These are phyloP conservation scores for Syzygium malaccense DNA, from an alignment of 441 rosid species.

Conservation along the genomic window DNA sequence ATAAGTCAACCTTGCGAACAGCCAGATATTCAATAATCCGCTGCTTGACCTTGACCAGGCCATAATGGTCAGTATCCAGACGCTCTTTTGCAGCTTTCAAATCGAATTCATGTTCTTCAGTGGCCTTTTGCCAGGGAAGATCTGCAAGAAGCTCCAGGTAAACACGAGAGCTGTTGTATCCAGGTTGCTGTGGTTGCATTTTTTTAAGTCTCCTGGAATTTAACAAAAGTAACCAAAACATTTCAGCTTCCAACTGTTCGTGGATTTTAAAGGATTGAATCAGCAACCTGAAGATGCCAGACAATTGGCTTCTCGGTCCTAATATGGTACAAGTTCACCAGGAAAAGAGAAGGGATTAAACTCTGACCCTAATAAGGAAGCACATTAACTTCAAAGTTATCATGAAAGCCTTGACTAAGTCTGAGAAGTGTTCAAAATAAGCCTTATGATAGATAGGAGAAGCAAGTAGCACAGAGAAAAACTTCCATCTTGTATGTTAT, in stretches of 20 bases:
- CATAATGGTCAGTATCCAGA: slow-evolving; percentile 93
- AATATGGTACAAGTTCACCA: neutral
- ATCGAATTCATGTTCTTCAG: slow-evolving; percentile 81
- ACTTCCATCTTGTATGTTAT: neutral
- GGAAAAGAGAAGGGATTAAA: neutral
- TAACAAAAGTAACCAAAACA: neutral
- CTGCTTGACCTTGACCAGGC: slow-evolving; percentile 87
- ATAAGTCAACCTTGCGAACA: slow-evolving; percentile 77
- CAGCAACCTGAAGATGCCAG: neutral
- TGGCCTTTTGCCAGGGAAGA: slow-evolving; percentile 95
- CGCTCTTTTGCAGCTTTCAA: slow-evolving; percentile 88
- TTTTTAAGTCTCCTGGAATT: slow-evolving; percentile 85
- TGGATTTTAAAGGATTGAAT: neutral
- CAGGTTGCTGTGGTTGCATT: slow-evolving; percentile 99
- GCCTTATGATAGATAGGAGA: neutral
- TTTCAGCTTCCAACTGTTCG: neutral
- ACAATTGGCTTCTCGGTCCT: neutral
- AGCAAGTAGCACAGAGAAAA: neutral
- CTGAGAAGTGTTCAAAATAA: neutral
- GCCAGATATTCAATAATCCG: slow-evolving; percentile 97
- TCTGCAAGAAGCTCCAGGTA: slow-evolving; percentile 98
- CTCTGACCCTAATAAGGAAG: neutral
- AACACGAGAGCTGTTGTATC: slow-evolving; percentile 92
- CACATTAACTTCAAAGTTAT: neutral
- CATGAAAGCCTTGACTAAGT: neutral